Conservation (phyloP, 2,329 filamentous ascomycete species). For the Cordyceps militaris region DNA sequence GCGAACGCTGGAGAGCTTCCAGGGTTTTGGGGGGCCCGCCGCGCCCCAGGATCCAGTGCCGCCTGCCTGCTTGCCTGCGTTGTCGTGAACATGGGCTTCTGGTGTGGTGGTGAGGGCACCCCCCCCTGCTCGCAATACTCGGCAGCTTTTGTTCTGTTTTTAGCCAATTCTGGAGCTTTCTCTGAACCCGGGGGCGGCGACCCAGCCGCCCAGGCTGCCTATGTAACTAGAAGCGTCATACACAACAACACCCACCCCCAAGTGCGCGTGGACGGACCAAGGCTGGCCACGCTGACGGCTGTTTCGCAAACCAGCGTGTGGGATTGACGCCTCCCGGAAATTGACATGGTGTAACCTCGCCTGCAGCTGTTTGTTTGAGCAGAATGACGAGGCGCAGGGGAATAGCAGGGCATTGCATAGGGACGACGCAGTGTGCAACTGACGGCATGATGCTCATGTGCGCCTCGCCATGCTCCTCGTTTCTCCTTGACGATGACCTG, state of each 20-base stretch:
- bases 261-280: background rate
- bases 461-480: background rate
- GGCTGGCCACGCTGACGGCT: background rate
- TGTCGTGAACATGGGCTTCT: background rate
- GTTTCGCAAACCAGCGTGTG: background rate
- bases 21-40: background rate
- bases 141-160: constrained; percentile 1
- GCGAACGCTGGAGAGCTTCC: too few relatives aligned
- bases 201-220: background rate
- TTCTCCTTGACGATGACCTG: background rate
- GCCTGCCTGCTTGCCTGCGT: background rate
- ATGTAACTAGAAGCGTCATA: background rate
- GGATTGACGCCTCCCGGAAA: background rate
- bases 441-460: background rate
- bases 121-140: background rate
- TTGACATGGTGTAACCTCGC: background rate
- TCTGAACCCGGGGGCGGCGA: background rate
- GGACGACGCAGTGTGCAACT: background rate
- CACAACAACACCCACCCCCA: background rate
- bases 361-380: background rate
- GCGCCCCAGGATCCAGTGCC: background rate
- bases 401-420: background rate
- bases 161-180: background rate
- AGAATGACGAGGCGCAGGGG: background rate
- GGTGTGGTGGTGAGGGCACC: background rate